phyloP scores from a whole-genome alignment of 805 yeast genomes.

The Vanderwaltozyma verrucispora region DNA sequence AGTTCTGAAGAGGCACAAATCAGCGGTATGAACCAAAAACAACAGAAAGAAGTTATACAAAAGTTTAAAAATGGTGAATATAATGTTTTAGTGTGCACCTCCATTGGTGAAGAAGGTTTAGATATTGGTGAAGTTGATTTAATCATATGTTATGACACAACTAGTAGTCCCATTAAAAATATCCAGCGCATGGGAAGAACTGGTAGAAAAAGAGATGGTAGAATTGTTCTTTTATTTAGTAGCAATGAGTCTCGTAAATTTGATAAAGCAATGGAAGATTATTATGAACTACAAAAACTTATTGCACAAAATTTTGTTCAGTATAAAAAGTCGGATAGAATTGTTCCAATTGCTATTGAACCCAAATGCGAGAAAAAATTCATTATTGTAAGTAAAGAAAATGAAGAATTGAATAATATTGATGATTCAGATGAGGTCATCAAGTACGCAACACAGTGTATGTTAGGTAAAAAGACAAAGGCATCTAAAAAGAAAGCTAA shows the following conservation, averaged over 20 bases:
- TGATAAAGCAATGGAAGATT: slow-evolving; percentile 76
- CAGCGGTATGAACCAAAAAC: slow-evolving; percentile 84
- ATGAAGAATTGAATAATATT: slow-evolving; percentile 39
- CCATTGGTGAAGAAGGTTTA: slow-evolving; percentile 97
- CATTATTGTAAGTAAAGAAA: slow-evolving; percentile 65
- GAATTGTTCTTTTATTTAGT: slow-evolving; percentile 63
- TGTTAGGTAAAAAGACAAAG: slow-evolving; percentile 33
- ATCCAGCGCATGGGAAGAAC: slow-evolving; percentile 98
- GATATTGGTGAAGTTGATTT: slow-evolving; percentile 97
- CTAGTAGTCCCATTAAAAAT: slow-evolving; percentile 86
- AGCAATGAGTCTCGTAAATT: slow-evolving; percentile 70
- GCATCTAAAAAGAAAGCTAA: slow-evolving; percentile 4
- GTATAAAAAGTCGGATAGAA: slow-evolving; percentile 46
- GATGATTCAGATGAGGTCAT: slow-evolving; percentile 63
- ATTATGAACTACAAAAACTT: slow-evolving; percentile 63
- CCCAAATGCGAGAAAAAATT: slow-evolving; percentile 49
- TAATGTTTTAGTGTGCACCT: slow-evolving; percentile 86
- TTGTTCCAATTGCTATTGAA: slow-evolving; percentile 45
- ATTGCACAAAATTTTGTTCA: slow-evolving; percentile 40
- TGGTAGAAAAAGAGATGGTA: slow-evolving; percentile 89
- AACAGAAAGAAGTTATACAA: slow-evolving; percentile 68
- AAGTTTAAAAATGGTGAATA: slow-evolving; percentile 62
- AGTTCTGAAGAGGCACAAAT: slow-evolving; percentile 69
- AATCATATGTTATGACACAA: slow-evolving; percentile 86
- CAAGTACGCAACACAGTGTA: slow-evolving; percentile 54